These are phyloP conservation scores for Xylaria longipes DNA, from an alignment of 495 filamentous ascomycete genomes.

Conservation along the genomic window DNA sequence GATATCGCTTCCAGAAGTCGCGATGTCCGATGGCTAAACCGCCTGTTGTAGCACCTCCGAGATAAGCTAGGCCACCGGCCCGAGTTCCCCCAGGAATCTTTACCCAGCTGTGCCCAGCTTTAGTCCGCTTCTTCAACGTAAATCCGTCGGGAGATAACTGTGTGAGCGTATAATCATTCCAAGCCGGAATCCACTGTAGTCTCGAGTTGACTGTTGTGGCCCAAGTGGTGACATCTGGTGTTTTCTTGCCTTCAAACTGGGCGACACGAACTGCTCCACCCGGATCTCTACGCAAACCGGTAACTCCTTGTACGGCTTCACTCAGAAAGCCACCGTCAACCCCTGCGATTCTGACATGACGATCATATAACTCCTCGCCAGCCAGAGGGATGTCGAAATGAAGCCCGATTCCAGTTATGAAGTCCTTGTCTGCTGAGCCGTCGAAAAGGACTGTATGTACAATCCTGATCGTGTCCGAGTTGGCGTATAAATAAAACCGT, in stretches of 20 bases:
- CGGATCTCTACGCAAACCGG: conserved; percentile 50
- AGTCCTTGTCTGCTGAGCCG: conserved; percentile 42
- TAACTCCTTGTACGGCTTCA: conserved; percentile 52
- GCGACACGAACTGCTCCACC: conserved; percentile 41
- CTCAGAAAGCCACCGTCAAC: conserved; percentile 45
- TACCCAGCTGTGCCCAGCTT: conserved; percentile 55
- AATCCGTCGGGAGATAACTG: conserved; percentile 59
- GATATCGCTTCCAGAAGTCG: conserved; percentile 61
- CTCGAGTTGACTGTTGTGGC: conserved; percentile 43
- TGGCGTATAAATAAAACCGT: conserved; percentile 53
- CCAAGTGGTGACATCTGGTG: conserved; percentile 45
- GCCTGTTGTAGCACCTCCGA: conserved; percentile 52
- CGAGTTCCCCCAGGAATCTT: conserved; percentile 55
- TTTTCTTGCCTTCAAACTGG: conserved; percentile 44
- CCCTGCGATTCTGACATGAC: conserved; percentile 49
- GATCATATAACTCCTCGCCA: conserved; percentile 47
- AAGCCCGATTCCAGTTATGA: conserved; percentile 48
- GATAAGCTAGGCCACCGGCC: conserved; percentile 53
- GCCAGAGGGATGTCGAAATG: conserved; percentile 48
- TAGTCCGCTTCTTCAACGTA: conserved; percentile 57
- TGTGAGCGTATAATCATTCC: conserved; percentile 54
- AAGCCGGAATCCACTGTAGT: conserved; percentile 53
- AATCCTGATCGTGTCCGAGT: conserved; percentile 46
- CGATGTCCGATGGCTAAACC: conserved; percentile 55
- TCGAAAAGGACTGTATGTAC: conserved; percentile 51